These are phyloP conservation scores for Coemansia sp. DNA, from an alignment of 192 early-diverging fungal genomes.

Conservation along the genomic window DNA sequence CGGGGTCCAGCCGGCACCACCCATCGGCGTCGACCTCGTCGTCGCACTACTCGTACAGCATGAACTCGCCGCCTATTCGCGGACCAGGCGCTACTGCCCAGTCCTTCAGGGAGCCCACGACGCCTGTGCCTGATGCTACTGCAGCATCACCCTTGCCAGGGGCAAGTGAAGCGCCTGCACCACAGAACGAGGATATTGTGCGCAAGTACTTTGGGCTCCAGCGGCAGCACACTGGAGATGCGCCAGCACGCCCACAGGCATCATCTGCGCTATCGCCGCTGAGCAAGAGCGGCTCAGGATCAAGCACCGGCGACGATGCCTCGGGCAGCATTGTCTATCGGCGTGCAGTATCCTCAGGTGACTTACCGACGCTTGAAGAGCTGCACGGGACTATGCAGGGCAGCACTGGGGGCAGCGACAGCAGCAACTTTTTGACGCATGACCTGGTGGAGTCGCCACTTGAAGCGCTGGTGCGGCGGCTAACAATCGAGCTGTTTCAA, in stretches of 20 bases:
- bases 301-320: slow-evolving; percentile 8
- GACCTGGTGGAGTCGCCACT: slow-evolving; percentile 55
- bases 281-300: slow-evolving; percentile 5
- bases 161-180: slow-evolving; percentile 2
- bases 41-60: slow-evolving; percentile 36
- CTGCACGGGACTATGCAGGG: slow-evolving; percentile 5
- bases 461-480: slow-evolving; percentile 50
- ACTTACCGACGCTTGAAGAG: slow-evolving; percentile 46
- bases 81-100: slow-evolving; percentile 12
- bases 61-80: slow-evolving; percentile 33
- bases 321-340: slow-evolving; percentile 42
- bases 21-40: slow-evolving; percentile 46
- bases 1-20: slow-evolving; percentile 34
- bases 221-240: slow-evolving; percentile 12
- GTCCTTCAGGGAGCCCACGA: slow-evolving; percentile 13
- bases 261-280: not conserved
- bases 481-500: slow-evolving; percentile 56
- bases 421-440: slow-evolving; percentile 35
- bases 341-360: slow-evolving; percentile 52
- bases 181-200: slow-evolving; percentile 51
- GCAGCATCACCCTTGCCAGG: slow-evolving; percentile 5
- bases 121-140: slow-evolving; percentile 17
- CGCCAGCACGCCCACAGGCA: not conserved
- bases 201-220: slow-evolving; percentile 51
- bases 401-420: slow-evolving; percentile 2